A percentile compares a stretch with the other conserved stretches of the same genome.
Evolutionary conservation across 108 stramenopile species (phyloP).

Genomic region (Nitzschia sp.): DNA sequence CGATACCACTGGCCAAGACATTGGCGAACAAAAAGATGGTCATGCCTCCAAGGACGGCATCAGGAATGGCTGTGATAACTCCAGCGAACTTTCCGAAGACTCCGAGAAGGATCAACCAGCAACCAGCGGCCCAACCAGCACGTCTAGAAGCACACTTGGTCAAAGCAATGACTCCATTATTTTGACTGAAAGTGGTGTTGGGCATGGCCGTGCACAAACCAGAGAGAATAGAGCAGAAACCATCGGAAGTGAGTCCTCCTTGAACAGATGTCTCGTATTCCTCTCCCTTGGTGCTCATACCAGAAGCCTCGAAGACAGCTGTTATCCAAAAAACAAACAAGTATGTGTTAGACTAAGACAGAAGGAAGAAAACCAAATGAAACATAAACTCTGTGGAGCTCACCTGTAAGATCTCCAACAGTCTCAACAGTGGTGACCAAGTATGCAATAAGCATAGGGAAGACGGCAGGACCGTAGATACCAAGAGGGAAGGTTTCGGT

Average conservation of each 20-base stretch:
- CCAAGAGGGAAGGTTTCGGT: constrained; percentile 48
- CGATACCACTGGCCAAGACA: constrained; percentile 55
- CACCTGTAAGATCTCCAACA: constrained; percentile 57
- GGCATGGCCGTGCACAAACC: constrained; percentile 50
- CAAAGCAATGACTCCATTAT: constrained; percentile 73
- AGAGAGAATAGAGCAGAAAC: constrained; percentile 46
- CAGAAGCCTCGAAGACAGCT: constrained; percentile 59
- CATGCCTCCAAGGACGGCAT: constrained; percentile 80
- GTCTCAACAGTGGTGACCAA: constrained; percentile 76
- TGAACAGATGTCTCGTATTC: constrained; percentile 57
- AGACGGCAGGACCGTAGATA: constrained; percentile 47
- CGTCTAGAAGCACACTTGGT: constrained; percentile 71
- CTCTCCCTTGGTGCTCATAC: constrained; percentile 36
- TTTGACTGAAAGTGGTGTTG: constrained; percentile 74
- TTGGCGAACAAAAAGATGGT: constrained; percentile 70
- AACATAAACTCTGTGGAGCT: background rate
- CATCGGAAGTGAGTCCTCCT: constrained; percentile 62
- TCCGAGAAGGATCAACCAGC: constrained; percentile 75
- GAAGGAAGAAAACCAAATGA: background rate
- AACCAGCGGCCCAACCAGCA: constrained; percentile 52
- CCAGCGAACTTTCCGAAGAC: constrained; percentile 74
- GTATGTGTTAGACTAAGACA: background rate
- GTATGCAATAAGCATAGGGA: constrained; percentile 58
- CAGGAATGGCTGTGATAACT: constrained; percentile 74
- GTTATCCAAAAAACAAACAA: constrained; percentile 17